Evolutionary conservation across 768 basidiomycete species (phyloP), one percentile per base, ranked within the genome.

Genomic region (Leccinum longicurvipes): DNA sequence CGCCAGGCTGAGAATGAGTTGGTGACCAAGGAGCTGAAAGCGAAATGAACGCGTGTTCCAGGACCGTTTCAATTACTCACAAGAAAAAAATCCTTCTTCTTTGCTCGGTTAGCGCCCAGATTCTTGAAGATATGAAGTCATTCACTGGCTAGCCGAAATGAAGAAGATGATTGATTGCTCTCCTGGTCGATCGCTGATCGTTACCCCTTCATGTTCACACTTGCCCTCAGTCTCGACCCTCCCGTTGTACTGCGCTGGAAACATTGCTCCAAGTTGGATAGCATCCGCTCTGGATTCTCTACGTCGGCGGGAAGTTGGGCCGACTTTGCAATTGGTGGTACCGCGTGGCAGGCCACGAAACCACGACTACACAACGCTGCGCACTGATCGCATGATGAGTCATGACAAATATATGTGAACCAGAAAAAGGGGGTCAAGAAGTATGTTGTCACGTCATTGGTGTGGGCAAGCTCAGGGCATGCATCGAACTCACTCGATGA

Each of bases 181-280:
- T 59, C 56, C 60, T 56, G 59, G 60, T 58, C 60, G 67, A 66
- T 67, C 64, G 60, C 45, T 50, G 67, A 68, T 69, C 65, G 41
- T 49, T 45, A 53, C 48, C 45, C 47, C 50, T 55, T 47, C 56
- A 39, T 27, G 47, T 59, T 61, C 25, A 47, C 23, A 21, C 50
- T 49, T 28, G 51, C 34, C 29, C 36, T 32, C 45, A 50, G 23
- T 9, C 17, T 36, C 34, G 17, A 62, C 54, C 45, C 28, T 56
- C 29, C 29, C n/a, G 39, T 52, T 50, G 57, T 47, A 23, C 24
- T 32, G 32, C 9, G 28, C 25, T 28, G 24, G 14, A 31, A 42
- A 23, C 9, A 46, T 53, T 11, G 24, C 28, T 11, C n/a, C n/a
- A n/a, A n/a, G n/a, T n/a, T 32, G 36, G 19, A 11, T n/a, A 36